Evolutionary conservation across 2,329 filamentous ascomycete species (phyloP).

Genomic region (Zymoseptoria tritici): DNA sequence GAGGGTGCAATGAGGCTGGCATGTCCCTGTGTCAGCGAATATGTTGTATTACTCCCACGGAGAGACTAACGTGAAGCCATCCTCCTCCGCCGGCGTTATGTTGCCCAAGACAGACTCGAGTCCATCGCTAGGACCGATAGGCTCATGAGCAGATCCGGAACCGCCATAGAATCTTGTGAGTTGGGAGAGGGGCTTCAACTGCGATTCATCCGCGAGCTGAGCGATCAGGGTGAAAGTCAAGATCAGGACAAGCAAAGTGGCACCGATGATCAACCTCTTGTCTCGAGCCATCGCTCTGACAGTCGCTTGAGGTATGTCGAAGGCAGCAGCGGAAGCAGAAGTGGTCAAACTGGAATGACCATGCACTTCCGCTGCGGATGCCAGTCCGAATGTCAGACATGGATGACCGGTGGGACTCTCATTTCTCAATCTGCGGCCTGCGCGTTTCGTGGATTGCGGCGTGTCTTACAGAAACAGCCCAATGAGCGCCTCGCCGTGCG

Average conservation of each 20-base stretch:
- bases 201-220: neutral
- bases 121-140: neutral
- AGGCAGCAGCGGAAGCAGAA: neutral
- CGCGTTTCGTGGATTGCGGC: neutral
- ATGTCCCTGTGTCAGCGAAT: neutral
- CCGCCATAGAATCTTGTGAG: neutral
- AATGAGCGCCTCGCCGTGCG: neutral
- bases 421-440: neutral
- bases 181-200: neutral
- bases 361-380: no score
- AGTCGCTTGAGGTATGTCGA: neutral
- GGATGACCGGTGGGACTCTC: neutral
- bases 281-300: neutral
- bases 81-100: neutral
- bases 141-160: neutral
- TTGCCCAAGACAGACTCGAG: neutral
- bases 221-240: neutral
- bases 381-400: neutral
- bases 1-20: constrained; percentile 1
- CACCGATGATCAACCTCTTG: neutral
- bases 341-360: no score
- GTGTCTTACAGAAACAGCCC: neutral
- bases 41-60: neutral
- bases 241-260: neutral
- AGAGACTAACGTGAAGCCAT: constrained; percentile 2